Evolutionary conservation across 805 yeast species (phyloP).

Genomic region (Wickerhamiella nectarea): DNA sequence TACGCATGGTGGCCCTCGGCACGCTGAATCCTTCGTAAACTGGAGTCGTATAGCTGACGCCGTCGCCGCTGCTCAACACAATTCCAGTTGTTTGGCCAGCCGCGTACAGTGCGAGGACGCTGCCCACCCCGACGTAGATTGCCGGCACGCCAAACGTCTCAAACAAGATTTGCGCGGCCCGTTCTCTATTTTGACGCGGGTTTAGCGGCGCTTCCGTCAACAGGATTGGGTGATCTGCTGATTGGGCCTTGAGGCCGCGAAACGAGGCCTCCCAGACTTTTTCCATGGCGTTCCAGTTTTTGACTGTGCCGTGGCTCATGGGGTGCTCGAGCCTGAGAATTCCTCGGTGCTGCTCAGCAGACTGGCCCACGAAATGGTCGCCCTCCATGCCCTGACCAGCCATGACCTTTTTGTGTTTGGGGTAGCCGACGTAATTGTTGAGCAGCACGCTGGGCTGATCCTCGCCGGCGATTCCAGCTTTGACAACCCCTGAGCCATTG

Average conservation of each 20-base stretch:
- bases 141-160: slow-evolving; percentile 67
- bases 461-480: slow-evolving; percentile 90
- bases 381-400: slow-evolving; percentile 47
- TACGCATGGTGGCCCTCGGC: slow-evolving; percentile 54
- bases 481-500: slow-evolving; percentile 67
- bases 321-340: slow-evolving; percentile 61
- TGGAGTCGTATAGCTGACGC: slow-evolving; percentile 78
- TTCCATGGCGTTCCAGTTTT: slow-evolving; percentile 82
- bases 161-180: slow-evolving; percentile 49
- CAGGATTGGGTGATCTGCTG: slow-evolving; percentile 77
- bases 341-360: slow-evolving; percentile 67
- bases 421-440: slow-evolving; percentile 61
- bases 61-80: slow-evolving; percentile 86
- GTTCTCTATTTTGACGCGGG: slow-evolving; percentile 47
- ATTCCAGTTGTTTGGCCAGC: slow-evolving; percentile 85
- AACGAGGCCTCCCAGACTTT: slow-evolving; percentile 60
- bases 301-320: slow-evolving; percentile 62
- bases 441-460: slow-evolving; percentile 58
- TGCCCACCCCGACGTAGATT: slow-evolving; percentile 58
- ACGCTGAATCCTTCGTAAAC: slow-evolving; percentile 80
- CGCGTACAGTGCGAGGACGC: slow-evolving; percentile 73
- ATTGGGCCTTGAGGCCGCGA: slow-evolving; percentile 38
- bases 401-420: slow-evolving; percentile 74
- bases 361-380: slow-evolving; percentile 59
- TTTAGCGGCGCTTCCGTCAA: slow-evolving; percentile 84